Conservation (phyloP, 805 yeast genomes). For the Lipomyces sp. region DNA sequence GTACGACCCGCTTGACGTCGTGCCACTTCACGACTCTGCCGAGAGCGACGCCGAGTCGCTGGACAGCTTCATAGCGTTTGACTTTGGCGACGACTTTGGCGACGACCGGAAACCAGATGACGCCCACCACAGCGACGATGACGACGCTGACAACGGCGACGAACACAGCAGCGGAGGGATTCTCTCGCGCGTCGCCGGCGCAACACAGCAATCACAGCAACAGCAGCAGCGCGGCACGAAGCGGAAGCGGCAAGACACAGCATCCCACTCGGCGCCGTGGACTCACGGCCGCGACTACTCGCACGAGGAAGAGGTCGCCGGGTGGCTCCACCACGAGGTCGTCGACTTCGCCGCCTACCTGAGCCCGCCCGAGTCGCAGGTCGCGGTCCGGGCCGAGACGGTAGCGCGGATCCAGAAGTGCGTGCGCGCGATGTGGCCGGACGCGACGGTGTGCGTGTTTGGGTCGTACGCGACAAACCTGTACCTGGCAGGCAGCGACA, state of each 20-base stretch:
- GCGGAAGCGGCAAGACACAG: too few relatives aligned
- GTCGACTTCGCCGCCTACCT: conserved; percentile 79
- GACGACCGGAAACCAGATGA: conserved; percentile 40
- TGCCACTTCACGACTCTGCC: too few relatives aligned
- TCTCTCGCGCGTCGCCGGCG: too few relatives aligned
- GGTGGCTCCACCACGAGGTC: conserved; percentile 84
- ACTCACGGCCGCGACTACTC: conserved; percentile 73
- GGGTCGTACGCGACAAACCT: conserved; percentile 94
- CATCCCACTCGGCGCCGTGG: conserved; percentile 49
- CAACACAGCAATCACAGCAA: too few relatives aligned
- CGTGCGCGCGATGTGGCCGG: conserved; percentile 64
- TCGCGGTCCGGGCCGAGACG: conserved; percentile 60
- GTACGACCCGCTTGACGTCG: too few relatives aligned
- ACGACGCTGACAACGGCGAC: not conserved
- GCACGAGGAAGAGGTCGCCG: conserved; percentile 70
- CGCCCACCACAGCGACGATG: conserved; percentile 27
- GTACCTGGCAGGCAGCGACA: conserved; percentile 91
- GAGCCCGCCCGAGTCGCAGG: conserved; percentile 78
- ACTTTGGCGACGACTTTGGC: conserved; percentile 47
- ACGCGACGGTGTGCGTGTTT: conserved; percentile 76
- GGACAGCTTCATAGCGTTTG: conserved; percentile 55
- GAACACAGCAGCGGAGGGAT: conserved; percentile 13
- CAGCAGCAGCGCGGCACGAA: too few relatives aligned
- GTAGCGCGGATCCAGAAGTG: conserved; percentile 57
- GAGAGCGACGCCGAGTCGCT: conserved; percentile 13